phyloP scores from a whole-genome alignment of 2,329 filamentous ascomycete species.

The Orbilia quercus region DNA sequence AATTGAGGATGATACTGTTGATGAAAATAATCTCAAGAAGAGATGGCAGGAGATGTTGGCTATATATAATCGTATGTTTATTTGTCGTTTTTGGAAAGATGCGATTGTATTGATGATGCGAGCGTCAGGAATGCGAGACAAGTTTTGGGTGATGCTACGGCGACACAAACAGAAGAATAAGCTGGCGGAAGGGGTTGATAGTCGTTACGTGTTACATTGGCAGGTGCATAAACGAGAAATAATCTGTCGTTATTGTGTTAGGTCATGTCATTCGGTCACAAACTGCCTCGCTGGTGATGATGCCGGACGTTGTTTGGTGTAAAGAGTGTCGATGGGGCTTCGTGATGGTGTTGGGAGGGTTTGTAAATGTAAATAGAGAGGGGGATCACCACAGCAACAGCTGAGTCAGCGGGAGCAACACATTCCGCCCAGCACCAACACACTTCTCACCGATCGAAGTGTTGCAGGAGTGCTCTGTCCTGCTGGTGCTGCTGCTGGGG shows the following conservation, averaged over 20 bases:
- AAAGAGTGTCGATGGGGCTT: conserved; percentile 7
- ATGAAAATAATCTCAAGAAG: background rate
- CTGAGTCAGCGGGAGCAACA: conserved; percentile 21
- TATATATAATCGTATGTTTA: background rate
- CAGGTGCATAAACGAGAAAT: background rate
- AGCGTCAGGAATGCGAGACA: conserved; percentile 21
- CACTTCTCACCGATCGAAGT: conserved; percentile 1
- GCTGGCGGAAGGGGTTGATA: background rate
- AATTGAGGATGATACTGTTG: conserved; percentile 3
- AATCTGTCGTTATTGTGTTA: too few species aligned
- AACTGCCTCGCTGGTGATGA: background rate
- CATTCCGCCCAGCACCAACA: conserved; percentile 2
- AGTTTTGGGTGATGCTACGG: conserved; percentile 14
- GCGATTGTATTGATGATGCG: conserved; percentile 10
- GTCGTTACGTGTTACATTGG: background rate
- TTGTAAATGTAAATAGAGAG: conserved; percentile 13
- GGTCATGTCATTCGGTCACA: background rate
- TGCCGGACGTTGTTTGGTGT: background rate
- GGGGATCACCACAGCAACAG: conserved; percentile 38
- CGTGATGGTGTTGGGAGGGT: background rate
- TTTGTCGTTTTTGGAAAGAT: background rate
- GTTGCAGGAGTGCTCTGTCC: conserved; percentile 10
- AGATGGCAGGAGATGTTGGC: background rate
- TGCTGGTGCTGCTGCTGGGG: background rate
- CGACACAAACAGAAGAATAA: conserved; percentile 2